Conservation (phyloP, 2,329 filamentous ascomycete genomes). For the Bipolaris sorokiniana region DNA sequence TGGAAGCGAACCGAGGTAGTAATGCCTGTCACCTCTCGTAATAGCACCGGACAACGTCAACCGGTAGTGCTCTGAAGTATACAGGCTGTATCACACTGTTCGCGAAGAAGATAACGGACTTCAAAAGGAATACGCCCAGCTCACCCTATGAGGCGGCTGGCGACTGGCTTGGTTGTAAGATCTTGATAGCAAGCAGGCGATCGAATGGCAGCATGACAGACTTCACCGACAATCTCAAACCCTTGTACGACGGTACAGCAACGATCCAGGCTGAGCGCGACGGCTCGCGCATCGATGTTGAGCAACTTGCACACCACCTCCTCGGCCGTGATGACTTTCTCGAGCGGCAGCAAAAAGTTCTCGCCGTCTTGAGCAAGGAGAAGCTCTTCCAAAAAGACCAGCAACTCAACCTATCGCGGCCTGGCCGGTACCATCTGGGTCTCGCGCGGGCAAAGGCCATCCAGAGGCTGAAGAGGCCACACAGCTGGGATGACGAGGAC, state of each 20-base stretch:
- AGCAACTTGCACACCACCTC: constrained; percentile 56
- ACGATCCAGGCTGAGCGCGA: constrained; percentile 55
- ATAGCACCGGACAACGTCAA: constrained; percentile 12
- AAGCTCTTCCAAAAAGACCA: constrained; percentile 59
- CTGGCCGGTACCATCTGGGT: constrained; percentile 60
- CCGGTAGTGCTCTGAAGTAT: constrained; percentile 3
- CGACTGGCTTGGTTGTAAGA: constrained; percentile 5
- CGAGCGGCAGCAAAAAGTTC: constrained; percentile 54
- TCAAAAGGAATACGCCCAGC: constrained; percentile 3
- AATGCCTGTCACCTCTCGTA: constrained; percentile 10
- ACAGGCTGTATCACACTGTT: constrained; percentile 6
- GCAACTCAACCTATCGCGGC: constrained; percentile 59
- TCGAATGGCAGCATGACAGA: constrained; percentile 50
- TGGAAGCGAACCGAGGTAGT: constrained; percentile 21
- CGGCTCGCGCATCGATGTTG: constrained; percentile 52
- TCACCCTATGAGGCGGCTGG: constrained; percentile 7
- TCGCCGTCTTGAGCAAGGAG: constrained; percentile 54
- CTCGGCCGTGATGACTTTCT: constrained; percentile 57
- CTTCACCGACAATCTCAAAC: constrained; percentile 58
- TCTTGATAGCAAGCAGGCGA: not conserved
- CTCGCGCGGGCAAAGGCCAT: constrained; percentile 60
- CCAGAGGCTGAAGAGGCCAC: constrained; percentile 53
- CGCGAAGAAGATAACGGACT: not conserved
- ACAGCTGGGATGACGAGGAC: constrained; percentile 58
- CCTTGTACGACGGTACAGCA: constrained; percentile 54